Evolutionary conservation across 2,329 filamentous ascomycete genomes (phyloP), one percentile per base, ranked within the genome.

Genomic region (Immersiporthe knoxdaviesiana): DNA sequence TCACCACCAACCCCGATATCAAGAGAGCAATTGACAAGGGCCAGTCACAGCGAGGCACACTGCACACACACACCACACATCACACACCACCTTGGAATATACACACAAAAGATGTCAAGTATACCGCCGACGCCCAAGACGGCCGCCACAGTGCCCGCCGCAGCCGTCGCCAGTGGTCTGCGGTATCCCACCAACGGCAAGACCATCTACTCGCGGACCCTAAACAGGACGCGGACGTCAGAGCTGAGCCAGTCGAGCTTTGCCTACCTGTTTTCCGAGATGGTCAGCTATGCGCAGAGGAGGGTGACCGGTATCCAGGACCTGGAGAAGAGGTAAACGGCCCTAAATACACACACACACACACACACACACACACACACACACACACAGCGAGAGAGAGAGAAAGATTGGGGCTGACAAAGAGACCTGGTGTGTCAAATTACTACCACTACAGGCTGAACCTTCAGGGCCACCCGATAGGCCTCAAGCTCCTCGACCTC

Each of bases 191-290:
- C 92, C 68, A 97, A 90, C 80, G 93, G 94, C 83, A 98, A 98
- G 84, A 97, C 94, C 73, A 98, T 99, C 83, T 99, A 98, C 84
- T 94, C 97, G 84, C 89, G 96, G 67, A 94, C 97, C 72, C 85
- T 98, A 71, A 97, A 97, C 81, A 92, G 96, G 73, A 91, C 90
- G 75, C 92, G 93, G 79, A 93, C 92, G 75, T 88, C 92, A 69
- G 95, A 98, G 84, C 88, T 97, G 74, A 97, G 94, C 79, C 92
- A 97, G 78, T 89, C 96, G 14, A 94, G 93, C 81, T 98, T 99
- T 81, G 95, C 96, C 56, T 98, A 97, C 80, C 85, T 99, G 70
- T 98, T 99, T 79, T 91, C 91, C 71, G 95, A 97, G 83, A 97
- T 98, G 92, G 94, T 99, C 63, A 91, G 90, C 76, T 98, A 98